Evolutionary conservation across 148 eudicot genomes (phyloP).

Genomic region (Cornus kousa): DNA sequence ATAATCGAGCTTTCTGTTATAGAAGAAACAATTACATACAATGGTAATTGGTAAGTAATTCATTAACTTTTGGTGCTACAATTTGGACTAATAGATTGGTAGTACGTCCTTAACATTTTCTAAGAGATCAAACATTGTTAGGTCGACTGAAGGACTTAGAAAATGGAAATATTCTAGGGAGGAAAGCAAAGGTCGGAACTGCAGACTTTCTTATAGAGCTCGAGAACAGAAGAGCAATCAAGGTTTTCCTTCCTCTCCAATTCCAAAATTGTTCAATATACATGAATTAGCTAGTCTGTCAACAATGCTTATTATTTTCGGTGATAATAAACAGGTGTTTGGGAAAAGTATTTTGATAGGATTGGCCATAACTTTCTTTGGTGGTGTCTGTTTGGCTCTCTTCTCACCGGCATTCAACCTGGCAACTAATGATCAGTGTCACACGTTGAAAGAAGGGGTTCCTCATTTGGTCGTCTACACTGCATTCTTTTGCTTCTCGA

Average conservation of each 20-base stretch:
- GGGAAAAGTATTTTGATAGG: constrained; percentile 61
- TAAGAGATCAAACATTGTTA: no score
- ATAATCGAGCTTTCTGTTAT: no score
- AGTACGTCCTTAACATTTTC: neutral
- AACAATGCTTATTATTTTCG: no score
- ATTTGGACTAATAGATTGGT: no score
- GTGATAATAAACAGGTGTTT: constrained; percentile 40
- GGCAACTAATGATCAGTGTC: constrained; percentile 54
- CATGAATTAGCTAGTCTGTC: no score
- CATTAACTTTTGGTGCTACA: neutral
- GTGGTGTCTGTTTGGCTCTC: constrained; percentile 51
- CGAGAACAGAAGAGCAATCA: constrained; percentile 71
- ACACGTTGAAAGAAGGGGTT: constrained; percentile 28
- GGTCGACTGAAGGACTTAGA: neutral
- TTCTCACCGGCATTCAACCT: constrained; percentile 57
- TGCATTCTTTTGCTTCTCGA: constrained; percentile 25
- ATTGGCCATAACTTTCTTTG: constrained; percentile 58
- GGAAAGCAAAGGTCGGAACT: neutral
- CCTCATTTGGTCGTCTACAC: constrained; percentile 47
- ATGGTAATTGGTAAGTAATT: neutral
- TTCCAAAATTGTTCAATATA: neutral
- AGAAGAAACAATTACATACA: constrained; percentile 18
- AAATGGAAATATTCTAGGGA: neutral
- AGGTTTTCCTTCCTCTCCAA: constrained; percentile 35
- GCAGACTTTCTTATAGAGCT: constrained; percentile 60